Base-by-base conservation (phyloP, 306 rosid genomes). In the Malus sylvestris region DNA sequence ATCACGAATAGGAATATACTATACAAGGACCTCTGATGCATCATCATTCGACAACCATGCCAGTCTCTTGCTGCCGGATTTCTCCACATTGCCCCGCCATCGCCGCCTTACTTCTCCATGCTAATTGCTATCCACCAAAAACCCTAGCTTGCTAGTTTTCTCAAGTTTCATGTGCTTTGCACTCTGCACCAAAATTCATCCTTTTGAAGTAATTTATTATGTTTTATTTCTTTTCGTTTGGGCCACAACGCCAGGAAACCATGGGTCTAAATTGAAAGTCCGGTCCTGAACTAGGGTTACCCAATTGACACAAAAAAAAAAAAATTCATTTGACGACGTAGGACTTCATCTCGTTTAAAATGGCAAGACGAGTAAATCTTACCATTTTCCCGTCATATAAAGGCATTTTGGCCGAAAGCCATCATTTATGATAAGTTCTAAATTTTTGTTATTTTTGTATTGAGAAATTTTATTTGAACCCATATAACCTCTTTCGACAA, bases 401-500 rank as follows among this genome's bases (percentile, higher is more conserved):
- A 2, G 55, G 55, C 55, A 12, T 51, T 51, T 51, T 16, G 8
- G 20, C 20, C 18, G 20, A 51, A 51, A 16, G 55, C 55, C 20
- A 5, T 15, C 18, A 19, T 16, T 51, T 51, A 51, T 6, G 2
- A 16, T 51, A 16, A 51, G 55, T 15, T 51, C 3, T 51, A 19
- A 15, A 49, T 49, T 49, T 40, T 49, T 49, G 7, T 49, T 15
- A 49, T 49, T 49, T 35, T 38, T 38, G 42, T 2, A 38, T 1
- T 38, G 2, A 0, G 0, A 38, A 38, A 7, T 35, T 35, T 35
- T 35, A 35, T 35, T 35, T 35, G 9, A 35, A 35, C 2, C 0
- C 9, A 35, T 35, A 35, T 1, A 35, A 35, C 2, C 6, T 35
- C 0, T 35, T 35, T 35, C 0, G 1, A 35, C 0, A 35, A 0